Base-by-base conservation (phyloP, 225 moss, liverwort and hornwort genomes). In the Takakia lepidozioides region DNA sequence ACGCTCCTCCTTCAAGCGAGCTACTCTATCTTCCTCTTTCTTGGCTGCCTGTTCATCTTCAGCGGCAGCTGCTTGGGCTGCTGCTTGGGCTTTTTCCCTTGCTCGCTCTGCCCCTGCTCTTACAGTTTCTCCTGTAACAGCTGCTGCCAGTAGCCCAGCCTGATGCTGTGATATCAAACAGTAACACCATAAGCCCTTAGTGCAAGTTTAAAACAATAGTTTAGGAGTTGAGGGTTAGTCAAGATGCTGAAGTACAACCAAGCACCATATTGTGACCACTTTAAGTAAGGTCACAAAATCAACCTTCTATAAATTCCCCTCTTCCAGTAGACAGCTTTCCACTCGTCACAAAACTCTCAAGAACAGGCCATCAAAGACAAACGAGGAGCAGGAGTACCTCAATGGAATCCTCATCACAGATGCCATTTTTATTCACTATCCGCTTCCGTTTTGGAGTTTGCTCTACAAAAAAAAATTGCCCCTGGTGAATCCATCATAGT, bases 91-190 rank as follows among this genome's bases (percentile, higher is more conserved):
- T 47, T 59, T 84, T 18, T 58, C 65, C 52, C 49, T 74, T 29
- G 69, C 67, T 32, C 43, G 65, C 20, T 82, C 66, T 24, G 73
- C 89, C 64, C 87, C 76, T 27, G 52, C 51, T 51, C 53, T 51
- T 17, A 95, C 29, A 1, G 53, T 71, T 38, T 64, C 58, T 26
- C 69, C 72, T 15, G 87, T 89, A 20, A 95, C 58, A 23, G 69
- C 84, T 51, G 77, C 64, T 44, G 84, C 79, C 59, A 60, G 66
- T 54, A 95, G 67, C 34, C 86, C 78, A 41, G 63, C 22, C 23
- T 63, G 29, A 48, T 75, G 68, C 90, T 93, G 81, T 18, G 59
- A 19, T 47, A 49, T 26, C 43, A 65, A 29, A 5, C 55, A 54
- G 2, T 18, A 32, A 17, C 20, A 62, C 20, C 51, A 49, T 26